Base-by-base conservation (phyloP, 1,284 basidiomycete genomes). In the Chalciporus sp. region DNA sequence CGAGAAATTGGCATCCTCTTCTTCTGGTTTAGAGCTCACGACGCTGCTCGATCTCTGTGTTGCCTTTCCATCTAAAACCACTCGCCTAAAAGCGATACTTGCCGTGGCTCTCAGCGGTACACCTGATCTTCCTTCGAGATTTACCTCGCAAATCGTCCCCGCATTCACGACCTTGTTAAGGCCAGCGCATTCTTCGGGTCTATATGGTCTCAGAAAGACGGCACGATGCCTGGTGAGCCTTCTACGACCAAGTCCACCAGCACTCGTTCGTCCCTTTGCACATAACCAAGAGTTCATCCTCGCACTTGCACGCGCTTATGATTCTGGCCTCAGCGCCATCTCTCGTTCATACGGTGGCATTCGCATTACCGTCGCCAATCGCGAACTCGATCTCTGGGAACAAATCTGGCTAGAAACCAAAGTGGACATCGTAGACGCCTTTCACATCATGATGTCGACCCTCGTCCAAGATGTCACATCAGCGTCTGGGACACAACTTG, bases 381-480 rank as follows among this genome's bases (percentile, higher is more conserved):
- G 72, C 47, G 69, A 73, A 12, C 68, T 77, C 16, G 83, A 85
- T 60, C 79, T 87, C 45, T 89, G 86, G 86, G 82, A 87, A 58
- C 74, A 72, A 19, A 76, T 87, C 43, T 86, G 83, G 78, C 73
- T 90, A 4, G 80, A 85, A 52, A 85, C 85, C 7, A 90, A 90
- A 71, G 82, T 86, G 7, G 79, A 82, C n/a, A 69, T 90, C 17
- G 67, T 91, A 23, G 88, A 90, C 59, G 67, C 76, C 12, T 86
- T 88, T 66, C 86, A 90, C 59, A 64, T 83, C 47, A 64, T 88
- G 41, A 59, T 88, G 40, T 72, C 73, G 27, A 69, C 74, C 2
- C 71, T 86, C 43, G 64, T 88, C 16, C 72, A 73, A 12, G 79
- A 80, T 52, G 62, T 88, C 35, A 70, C 79, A 2, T 56, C 71